Conservation (phyloP, 2,329 filamentous ascomycete genomes). For the Verticillium albo-atrum region DNA sequence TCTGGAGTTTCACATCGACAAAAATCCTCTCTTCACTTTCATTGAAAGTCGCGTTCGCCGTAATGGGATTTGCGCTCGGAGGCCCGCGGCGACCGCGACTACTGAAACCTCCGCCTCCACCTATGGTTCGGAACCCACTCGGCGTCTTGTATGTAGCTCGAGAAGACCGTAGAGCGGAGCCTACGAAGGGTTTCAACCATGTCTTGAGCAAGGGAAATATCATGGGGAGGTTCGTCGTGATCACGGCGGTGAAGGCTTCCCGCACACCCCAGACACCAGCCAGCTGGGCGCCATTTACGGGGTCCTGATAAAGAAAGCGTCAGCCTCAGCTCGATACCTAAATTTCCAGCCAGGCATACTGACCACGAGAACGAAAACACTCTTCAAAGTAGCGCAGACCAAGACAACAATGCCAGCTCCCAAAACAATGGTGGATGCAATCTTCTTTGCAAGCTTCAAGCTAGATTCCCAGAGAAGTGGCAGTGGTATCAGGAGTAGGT, state of each 20-base stretch:
- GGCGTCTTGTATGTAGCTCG: conserved; percentile 14
- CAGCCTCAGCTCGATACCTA: background rate
- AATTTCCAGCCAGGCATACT: conserved; percentile 5
- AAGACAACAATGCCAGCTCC: conserved; percentile 29
- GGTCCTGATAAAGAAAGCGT: conserved; percentile 23
- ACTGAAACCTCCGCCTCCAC: conserved; percentile 25
- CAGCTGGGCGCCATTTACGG: conserved; percentile 32
- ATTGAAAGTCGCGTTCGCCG: conserved; percentile 30
- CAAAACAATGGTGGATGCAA: conserved; percentile 25
- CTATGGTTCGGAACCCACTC: conserved; percentile 33
- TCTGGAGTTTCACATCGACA: conserved; percentile 34
- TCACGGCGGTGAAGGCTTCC: conserved; percentile 38
- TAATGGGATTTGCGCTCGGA: conserved; percentile 27
- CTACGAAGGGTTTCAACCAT: conserved; percentile 28
- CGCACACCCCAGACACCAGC: conserved; percentile 37
- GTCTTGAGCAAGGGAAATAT: conserved; percentile 39
- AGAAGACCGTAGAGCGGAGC: conserved; percentile 21
- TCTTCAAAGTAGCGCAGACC: conserved; percentile 26
- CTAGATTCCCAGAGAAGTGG: conserved; percentile 12
- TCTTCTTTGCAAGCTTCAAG: conserved; percentile 28
- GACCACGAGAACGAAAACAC: conserved; percentile 25
- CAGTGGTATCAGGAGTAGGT: conserved; percentile 13
- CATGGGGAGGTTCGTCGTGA: conserved; percentile 39
- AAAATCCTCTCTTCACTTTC: conserved; percentile 35
- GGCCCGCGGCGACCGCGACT: conserved; percentile 25